Conservation (phyloP, 352 stramenopile genomes). For the Albugo candida region DNA sequence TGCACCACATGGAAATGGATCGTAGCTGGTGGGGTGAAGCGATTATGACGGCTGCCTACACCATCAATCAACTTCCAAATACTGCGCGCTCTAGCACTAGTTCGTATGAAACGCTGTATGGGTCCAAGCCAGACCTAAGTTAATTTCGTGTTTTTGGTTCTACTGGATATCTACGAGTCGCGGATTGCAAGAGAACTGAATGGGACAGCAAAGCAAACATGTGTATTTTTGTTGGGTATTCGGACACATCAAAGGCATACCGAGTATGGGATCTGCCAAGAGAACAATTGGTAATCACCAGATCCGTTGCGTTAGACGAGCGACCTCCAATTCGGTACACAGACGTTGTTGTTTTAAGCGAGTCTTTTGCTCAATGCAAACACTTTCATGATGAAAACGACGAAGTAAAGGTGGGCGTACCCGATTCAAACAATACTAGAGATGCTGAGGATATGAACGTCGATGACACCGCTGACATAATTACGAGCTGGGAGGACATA, state of each 20-base stretch:
- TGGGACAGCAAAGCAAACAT: not conserved
- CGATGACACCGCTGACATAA: too few relatives aligned
- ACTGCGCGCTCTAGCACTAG: not conserved
- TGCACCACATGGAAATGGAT: conserved; percentile 2
- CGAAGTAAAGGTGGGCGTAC: too few relatives aligned
- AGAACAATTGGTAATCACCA: not conserved
- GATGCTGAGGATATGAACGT: too few relatives aligned
- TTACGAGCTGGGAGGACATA: too few relatives aligned
- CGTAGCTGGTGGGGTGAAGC: conserved; percentile 8
- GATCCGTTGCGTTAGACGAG: too few relatives aligned
- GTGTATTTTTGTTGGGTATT: conserved; percentile 3
- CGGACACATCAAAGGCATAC: conserved; percentile 1
- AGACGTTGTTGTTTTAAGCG: too few relatives aligned
- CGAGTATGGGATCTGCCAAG: too few relatives aligned
- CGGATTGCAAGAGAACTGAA: not conserved
- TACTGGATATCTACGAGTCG: not conserved
- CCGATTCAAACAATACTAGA: too few relatives aligned
- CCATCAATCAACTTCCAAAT: conserved; percentile 6
- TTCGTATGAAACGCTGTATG: conserved; percentile 2
- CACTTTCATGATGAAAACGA: too few relatives aligned
- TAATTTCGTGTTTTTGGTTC: not conserved
- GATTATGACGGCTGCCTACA: conserved; percentile 7
- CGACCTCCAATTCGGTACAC: too few relatives aligned
- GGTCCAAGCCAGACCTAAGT: not conserved
- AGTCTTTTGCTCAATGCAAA: too few relatives aligned